Conservation (phyloP, 345 rosid genomes). For the Gossypium mustelinum region DNA sequence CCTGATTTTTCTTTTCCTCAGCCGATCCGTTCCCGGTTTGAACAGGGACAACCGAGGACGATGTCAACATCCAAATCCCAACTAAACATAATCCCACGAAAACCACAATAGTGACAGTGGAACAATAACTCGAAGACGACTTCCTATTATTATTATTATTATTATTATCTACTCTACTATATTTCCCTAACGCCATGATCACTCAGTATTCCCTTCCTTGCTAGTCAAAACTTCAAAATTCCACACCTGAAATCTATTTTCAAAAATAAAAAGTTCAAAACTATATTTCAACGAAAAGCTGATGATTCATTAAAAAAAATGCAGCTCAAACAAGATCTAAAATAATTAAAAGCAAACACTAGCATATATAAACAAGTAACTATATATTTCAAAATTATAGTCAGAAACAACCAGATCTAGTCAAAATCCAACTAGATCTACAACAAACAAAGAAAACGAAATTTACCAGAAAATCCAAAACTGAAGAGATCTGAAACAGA, state of each 20-base stretch:
- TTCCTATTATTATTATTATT: constrained; percentile 17
- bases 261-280: not conserved
- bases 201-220: not conserved
- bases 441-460: not conserved
- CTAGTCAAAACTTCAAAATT: not conserved
- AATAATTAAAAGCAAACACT: not conserved
- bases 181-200: constrained; percentile 71
- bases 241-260: not conserved
- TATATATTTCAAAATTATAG: not conserved
- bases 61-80: constrained; percentile 96
- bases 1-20: constrained; percentile 53
- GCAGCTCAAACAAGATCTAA: not conserved
- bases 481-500: constrained; percentile 1
- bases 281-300: not conserved
- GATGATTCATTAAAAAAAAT: not conserved
- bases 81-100: constrained; percentile 90
- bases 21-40: constrained; percentile 52
- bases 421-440: not conserved
- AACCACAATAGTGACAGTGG: constrained; percentile 68
- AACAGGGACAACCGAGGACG: constrained; percentile 64
- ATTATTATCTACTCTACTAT: constrained; percentile 57
- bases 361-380: not conserved
- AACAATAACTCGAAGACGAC: constrained; percentile 69
- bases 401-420: not conserved
- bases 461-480: not conserved